Evolutionary conservation across 2,329 filamentous ascomycete genomes (phyloP), one percentile per base, ranked within the genome.

Genomic region (Fusarium siculi): DNA sequence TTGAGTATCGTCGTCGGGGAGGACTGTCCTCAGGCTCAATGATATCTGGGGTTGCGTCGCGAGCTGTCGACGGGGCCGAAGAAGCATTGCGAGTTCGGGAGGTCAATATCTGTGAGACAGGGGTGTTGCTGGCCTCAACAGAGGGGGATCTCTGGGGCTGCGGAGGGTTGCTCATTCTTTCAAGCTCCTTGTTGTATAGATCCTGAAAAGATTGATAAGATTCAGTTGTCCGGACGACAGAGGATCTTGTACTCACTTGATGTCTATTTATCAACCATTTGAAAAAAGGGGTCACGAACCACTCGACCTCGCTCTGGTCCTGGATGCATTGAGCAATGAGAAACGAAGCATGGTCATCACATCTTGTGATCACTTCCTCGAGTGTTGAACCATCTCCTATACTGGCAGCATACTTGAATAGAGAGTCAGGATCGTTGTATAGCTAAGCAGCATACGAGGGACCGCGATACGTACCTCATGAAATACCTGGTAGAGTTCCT

Each of bases 321-420:
- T 85, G 85, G 4, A 82, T 76, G 52, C 89, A 87, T 63, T 90
- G 88, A 9, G 83, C 82, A 18, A 89, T 81, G 5, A 91, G 79
- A 67, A 90, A 89, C 3, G 82, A 76, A 4, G 85, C 86, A 68
- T 90, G 87, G 23, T 85, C 83, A 40, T 82, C 74, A 59, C 86
- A 87, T 32, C 85, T 82, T 21, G 82, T 77, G 14, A 84, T 78
- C 2, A 86, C 86, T 60, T 90, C 88, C 32, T 85, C 81, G 9
- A 85, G 79, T 2, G 87, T 85, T 36, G 84, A 82, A 14, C 88
- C 88, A 68, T 90, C 87, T 18, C 89, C 89, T 23, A 85, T 80
- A 53, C 78, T 81, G n/a, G 85, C 78, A 25, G 87, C 85, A 74
- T 89, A 90, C 83, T 88, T 64, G 25, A 30, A 43, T 25, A 34